Evolutionary conservation across 2,329 filamentous ascomycete species (phyloP).

Genomic region (Myriosclerotinia duriaeana): DNA sequence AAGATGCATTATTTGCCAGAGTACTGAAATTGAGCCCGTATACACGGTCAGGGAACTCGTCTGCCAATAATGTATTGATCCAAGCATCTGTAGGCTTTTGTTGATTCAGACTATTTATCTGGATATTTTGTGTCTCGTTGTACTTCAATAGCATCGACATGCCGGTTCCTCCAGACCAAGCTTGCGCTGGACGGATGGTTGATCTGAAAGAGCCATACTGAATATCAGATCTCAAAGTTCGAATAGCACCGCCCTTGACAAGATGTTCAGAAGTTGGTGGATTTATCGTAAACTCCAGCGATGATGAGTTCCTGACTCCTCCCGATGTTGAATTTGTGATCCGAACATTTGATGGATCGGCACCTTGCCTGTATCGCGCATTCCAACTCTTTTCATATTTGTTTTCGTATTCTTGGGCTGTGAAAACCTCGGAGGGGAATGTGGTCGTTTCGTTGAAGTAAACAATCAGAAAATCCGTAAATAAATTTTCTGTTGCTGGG

Average conservation of each 20-base stretch:
- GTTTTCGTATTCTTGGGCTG: conserved; percentile 45
- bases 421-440: conserved; percentile 41
- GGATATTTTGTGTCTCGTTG: conserved; percentile 47
- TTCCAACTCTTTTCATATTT: conserved; percentile 50
- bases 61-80: conserved; percentile 44
- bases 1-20: conserved; percentile 10
- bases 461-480: conserved; percentile 49
- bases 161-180: conserved; percentile 44
- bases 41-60: conserved; percentile 43
- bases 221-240: conserved; percentile 47
- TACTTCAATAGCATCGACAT: conserved; percentile 49
- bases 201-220: conserved; percentile 49
- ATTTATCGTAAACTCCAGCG: conserved; percentile 21
- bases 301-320: neutral
- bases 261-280: conserved; percentile 31
- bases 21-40: conserved; percentile 38
- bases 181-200: conserved; percentile 44
- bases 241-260: conserved; percentile 46
- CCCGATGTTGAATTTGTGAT: conserved; percentile 14
- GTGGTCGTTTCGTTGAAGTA: conserved; percentile 51
- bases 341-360: conserved; percentile 41
- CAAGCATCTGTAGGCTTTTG: conserved; percentile 43
- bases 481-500: conserved; percentile 42
- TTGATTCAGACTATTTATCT: conserved; percentile 49
- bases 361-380: conserved; percentile 46